These are phyloP conservation scores for Colletotrichum euphorbiae DNA, from an alignment of 2,329 filamentous ascomycete genomes.

Conservation along the genomic window DNA sequence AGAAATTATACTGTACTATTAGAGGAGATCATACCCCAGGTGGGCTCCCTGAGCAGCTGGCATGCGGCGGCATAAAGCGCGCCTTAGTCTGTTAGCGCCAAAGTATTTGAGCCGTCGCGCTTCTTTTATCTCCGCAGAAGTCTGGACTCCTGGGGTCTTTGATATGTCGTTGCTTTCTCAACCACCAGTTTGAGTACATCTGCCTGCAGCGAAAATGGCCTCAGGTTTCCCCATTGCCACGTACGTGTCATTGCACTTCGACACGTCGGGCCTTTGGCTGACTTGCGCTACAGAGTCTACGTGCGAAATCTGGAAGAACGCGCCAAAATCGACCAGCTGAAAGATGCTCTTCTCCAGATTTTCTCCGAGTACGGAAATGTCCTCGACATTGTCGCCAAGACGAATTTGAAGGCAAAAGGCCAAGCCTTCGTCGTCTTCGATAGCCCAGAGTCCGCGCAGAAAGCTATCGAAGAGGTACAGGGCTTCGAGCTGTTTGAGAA, in stretches of 20 bases:
- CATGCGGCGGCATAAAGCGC: too few species aligned
- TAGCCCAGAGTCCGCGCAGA: constrained; percentile 78
- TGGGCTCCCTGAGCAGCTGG: too few species aligned
- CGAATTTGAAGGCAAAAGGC: constrained; percentile 90
- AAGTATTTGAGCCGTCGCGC: too few species aligned
- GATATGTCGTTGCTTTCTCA: not conserved
- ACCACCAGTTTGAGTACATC: not conserved
- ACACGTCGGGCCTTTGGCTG: constrained; percentile 61
- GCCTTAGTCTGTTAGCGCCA: too few species aligned
- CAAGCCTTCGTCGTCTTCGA: constrained; percentile 97
- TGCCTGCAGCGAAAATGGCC: constrained; percentile 47
- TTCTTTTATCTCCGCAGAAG: too few species aligned
- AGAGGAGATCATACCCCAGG: too few species aligned
- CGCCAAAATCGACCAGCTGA: constrained; percentile 83
- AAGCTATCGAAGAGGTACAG: constrained; percentile 88
- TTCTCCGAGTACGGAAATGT: constrained; percentile 92
- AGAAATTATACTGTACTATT: too few species aligned
- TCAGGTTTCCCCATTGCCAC: constrained; percentile 67
- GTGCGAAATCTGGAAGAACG: constrained; percentile 92
- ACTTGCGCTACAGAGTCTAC: constrained; percentile 66
- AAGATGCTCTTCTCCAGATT: constrained; percentile 77
- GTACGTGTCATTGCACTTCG: constrained; percentile 81
- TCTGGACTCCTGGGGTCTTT: too few species aligned
- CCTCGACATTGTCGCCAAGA: constrained; percentile 88
- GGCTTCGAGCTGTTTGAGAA: constrained; percentile 95